Conservation (phyloP, 2,329 filamentous ascomycete species). For the Talaromyces sp. region DNA sequence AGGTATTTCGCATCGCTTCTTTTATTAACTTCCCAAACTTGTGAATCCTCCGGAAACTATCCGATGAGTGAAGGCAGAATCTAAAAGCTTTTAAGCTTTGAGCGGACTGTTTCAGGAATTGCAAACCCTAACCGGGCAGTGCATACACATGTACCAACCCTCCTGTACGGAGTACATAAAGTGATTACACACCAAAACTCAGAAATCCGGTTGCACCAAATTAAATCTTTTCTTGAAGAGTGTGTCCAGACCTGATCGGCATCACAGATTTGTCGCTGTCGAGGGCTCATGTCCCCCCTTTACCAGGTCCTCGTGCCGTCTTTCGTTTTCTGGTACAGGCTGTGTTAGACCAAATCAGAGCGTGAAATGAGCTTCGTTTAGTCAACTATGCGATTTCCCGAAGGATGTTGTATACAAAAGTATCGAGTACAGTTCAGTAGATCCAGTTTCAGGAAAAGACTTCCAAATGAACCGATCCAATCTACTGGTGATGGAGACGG, state of each 20-base stretch:
- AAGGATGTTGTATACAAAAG: neutral
- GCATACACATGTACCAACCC: neutral
- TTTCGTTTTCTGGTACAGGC: neutral
- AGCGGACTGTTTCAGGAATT: neutral
- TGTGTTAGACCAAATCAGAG: neutral
- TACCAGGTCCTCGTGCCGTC: neutral
- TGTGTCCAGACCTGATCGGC: neutral
- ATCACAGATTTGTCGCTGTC: neutral
- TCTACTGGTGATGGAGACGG: neutral
- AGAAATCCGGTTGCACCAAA: neutral
- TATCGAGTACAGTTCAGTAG: neutral
- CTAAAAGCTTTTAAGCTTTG: neutral
- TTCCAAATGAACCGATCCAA: conserved; percentile 1
- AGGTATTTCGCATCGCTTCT: neutral
- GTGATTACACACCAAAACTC: neutral
- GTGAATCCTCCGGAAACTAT: neutral
- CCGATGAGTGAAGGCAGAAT: neutral
- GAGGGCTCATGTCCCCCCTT: neutral
- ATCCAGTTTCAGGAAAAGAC: neutral
- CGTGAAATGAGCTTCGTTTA: neutral
- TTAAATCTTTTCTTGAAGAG: neutral
- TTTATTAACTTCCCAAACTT: neutral
- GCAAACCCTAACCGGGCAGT: neutral
- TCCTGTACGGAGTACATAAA: neutral
- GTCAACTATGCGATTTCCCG: neutral